phyloP scores from a whole-genome alignment of 129 eudicot genomes.

The Centaurea solstitialis region DNA sequence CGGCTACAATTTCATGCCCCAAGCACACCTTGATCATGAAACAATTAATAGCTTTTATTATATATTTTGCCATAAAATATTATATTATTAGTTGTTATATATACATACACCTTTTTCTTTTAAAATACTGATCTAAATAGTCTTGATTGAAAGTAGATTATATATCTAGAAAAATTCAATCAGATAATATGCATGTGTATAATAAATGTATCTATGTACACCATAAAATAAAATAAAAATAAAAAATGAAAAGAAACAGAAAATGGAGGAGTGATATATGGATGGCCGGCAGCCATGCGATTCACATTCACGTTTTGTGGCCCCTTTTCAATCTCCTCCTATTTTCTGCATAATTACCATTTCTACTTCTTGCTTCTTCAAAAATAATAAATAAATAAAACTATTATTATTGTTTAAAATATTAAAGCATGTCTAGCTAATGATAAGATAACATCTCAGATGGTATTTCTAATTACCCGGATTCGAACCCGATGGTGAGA shows the following conservation, averaged over 20 bases:
- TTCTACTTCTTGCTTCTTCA: not conserved
- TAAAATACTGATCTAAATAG: not conserved
- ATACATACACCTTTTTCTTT: too few species aligned
- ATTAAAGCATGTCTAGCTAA: too few species aligned
- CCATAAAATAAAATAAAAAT: too few species aligned
- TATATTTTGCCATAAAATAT: not conserved
- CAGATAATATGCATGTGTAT: not conserved
- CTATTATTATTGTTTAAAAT: too few species aligned
- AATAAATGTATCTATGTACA: not conserved
- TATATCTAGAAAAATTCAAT: too few species aligned
- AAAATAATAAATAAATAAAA: too few species aligned
- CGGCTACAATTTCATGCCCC: conserved; percentile 25
- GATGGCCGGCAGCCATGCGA: conserved; percentile 39
- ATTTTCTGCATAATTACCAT: conserved; percentile 6
- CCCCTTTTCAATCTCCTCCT: conserved; percentile 17
- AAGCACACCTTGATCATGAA: conserved; percentile 27
- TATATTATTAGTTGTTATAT: too few species aligned
- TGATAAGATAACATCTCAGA: too few species aligned
- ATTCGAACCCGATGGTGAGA: too few species aligned
- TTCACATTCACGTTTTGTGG: conserved; percentile 22
- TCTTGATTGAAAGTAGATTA: not conserved
- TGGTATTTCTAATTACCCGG: too few species aligned
- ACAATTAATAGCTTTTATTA: not conserved
- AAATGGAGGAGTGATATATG: conserved; percentile 27
- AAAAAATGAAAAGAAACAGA: not conserved